These are phyloP conservation scores for Talaromyces sp. DNA, from an alignment of 2,329 filamentous ascomycete genomes.

Conservation along the genomic window DNA sequence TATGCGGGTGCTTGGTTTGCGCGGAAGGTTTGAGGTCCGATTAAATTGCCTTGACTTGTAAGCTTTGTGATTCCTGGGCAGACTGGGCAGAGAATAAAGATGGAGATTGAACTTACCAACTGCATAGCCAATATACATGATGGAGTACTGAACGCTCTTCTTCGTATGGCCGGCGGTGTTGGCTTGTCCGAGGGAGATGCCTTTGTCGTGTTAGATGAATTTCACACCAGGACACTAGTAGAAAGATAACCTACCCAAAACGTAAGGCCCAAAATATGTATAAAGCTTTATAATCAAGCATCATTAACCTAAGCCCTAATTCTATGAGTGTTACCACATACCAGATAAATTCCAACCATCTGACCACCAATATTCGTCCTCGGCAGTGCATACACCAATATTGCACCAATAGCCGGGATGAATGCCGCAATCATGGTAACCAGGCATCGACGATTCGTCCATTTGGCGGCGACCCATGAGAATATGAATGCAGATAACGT, in stretches of 20 bases:
- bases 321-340: conserved; percentile 1
- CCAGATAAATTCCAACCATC: conserved; percentile 43
- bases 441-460: conserved; percentile 31
- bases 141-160: conserved; percentile 41
- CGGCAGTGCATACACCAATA: conserved; percentile 32
- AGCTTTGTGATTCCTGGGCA: not conserved
- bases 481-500: conserved; percentile 34
- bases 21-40: conserved; percentile 46
- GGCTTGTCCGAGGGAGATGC: conserved; percentile 32
- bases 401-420: conserved; percentile 33
- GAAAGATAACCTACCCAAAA: conserved; percentile 25
- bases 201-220: conserved; percentile 4
- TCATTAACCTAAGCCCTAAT: not conserved
- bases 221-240: too few relatives aligned
- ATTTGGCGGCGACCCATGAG: conserved; percentile 33
- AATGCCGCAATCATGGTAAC: conserved; percentile 33
- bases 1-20: conserved; percentile 42
- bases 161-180: conserved; percentile 43
- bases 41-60: conserved; percentile 34
- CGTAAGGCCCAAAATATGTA: conserved; percentile 41
- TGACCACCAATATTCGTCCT: conserved; percentile 39
- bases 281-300: conserved; percentile 28
- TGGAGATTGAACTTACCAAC: conserved; percentile 28
- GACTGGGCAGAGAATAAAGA: not conserved
- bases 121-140: conserved; percentile 43